Conservation (phyloP, 768 basidiomycete species). For the Russula sp. region DNA sequence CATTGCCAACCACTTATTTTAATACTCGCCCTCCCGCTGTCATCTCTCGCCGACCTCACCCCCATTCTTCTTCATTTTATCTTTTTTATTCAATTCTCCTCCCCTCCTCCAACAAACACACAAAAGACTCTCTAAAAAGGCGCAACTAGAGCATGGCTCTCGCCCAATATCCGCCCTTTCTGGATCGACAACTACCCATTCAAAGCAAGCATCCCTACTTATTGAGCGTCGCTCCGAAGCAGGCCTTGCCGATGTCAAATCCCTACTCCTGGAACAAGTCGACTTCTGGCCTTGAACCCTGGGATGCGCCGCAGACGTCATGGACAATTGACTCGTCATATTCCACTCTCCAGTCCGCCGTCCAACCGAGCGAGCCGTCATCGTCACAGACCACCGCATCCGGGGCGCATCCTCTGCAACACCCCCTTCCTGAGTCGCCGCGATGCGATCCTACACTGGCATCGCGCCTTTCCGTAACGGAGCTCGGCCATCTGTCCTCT, state of each 20-base stretch:
- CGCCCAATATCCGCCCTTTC: constrained; percentile 28
- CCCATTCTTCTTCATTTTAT: constrained; percentile 18
- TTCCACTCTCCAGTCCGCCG: constrained; percentile 28
- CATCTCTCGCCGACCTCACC: constrained; percentile 21
- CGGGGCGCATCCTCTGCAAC: constrained; percentile 21
- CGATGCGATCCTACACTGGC: constrained; percentile 26
- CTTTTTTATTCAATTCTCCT: constrained; percentile 11
- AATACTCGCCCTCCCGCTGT: constrained; percentile 18
- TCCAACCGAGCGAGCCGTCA: constrained; percentile 20
- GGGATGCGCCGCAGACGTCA: constrained; percentile 26
- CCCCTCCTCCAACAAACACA: neutral
- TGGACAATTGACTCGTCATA: constrained; percentile 30
- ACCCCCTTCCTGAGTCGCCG: constrained; percentile 22
- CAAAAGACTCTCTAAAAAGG: constrained; percentile 21
- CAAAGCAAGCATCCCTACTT: constrained; percentile 29
- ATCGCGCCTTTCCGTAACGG: constrained; percentile 20
- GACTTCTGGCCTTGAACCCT: constrained; percentile 18
- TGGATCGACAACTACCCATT: constrained; percentile 26
- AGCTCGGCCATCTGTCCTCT: constrained; percentile 20
- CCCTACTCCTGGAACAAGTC: constrained; percentile 28
- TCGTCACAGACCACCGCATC: constrained; percentile 17
- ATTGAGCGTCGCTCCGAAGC: constrained; percentile 19
- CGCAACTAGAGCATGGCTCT: constrained; percentile 28
- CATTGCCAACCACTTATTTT: constrained; percentile 24
- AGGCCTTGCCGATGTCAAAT: constrained; percentile 23